phyloP scores from a whole-genome alignment of 495 filamentous ascomycete genomes.

The Beverwykella pulmonaria region DNA sequence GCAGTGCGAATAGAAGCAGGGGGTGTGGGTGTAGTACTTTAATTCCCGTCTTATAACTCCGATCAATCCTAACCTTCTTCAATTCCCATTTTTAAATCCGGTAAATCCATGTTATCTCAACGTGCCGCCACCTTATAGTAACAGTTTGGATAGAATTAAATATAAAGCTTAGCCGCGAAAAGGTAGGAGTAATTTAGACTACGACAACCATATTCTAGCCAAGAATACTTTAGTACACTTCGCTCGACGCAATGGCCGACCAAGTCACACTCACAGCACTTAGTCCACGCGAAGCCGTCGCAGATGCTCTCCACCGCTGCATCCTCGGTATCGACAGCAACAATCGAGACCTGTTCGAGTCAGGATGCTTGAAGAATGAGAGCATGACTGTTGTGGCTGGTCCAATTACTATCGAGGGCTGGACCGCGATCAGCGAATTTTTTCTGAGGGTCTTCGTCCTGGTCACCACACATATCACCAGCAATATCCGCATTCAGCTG shows the following conservation, averaged over 20 bases:
- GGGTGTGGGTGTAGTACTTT: not conserved
- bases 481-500: constrained; percentile 37
- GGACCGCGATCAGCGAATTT: constrained; percentile 21
- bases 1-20: constrained; percentile 7
- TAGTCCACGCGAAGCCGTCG: constrained; percentile 32
- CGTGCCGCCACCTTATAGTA: not conserved
- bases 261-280: constrained; percentile 27
- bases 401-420: constrained; percentile 19
- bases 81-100: constrained; percentile 13
- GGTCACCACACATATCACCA: constrained; percentile 33
- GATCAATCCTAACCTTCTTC: not conserved
- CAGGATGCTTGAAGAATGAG: constrained; percentile 22
- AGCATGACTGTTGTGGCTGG: constrained; percentile 23
- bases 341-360: constrained; percentile 29
- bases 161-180: constrained; percentile 21
- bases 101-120: constrained; percentile 17
- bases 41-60: constrained; percentile 21
- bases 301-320: constrained; percentile 36
- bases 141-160: constrained; percentile 11
- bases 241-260: constrained; percentile 20
- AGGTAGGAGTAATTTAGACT: constrained; percentile 13
- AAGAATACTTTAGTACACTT: constrained; percentile 18
- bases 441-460: constrained; percentile 20
- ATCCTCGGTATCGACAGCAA: constrained; percentile 33
- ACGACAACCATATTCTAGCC: constrained; percentile 11